Base-by-base conservation (phyloP, 2,329 filamentous ascomycete species). In the Paradendryphiella salina region DNA sequence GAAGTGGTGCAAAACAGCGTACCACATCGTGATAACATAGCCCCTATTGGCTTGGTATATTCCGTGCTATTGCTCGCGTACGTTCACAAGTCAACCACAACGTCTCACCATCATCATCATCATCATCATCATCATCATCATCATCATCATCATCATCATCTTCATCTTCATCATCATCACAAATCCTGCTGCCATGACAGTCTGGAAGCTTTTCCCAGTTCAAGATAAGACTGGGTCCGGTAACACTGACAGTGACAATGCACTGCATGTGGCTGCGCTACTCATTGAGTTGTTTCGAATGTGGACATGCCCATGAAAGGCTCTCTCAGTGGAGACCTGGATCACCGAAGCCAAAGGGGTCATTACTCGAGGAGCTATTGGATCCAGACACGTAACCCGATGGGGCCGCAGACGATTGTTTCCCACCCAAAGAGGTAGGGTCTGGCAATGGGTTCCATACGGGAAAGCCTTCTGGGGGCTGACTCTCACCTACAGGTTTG, bases 401-500 rank as follows among this genome's bases (percentile, higher is more conserved):
- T 6, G 67, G 64, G n/a, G 67, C 56, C n/a, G 57, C 58, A 35
- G 66, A 69, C 15, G 15, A 13, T 45, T 57, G 50, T 37, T 65
- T 68, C 17, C 48, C 46, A 21, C 39, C 28, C 3, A 61, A 36
- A 23, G 46, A 38, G 35, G 51, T 46, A 11, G 61, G 63, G 17
- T 58, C 46, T 15, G 59, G 55, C 5, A 57, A 50, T 21, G 70
- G 69, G 7, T 65, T 80, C 84, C 85, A 88, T 3, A 85, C 71
- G 0, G 84, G 82, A 11, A 86, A 74, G 1, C 83, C 84, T 35
- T 80, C 80, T 1, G 78, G 75, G 1, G 87, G 86, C 52, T 84
- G 77, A 23, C 85, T 80, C 54, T 87, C 83, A n/a, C 83, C 86
- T 15, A 72, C 75, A 1, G 88, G 85, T 21, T 75, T 78, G 2